These are phyloP conservation scores for Anacardium occidentale DNA, from an alignment of 345 rosid genomes.

Conservation along the genomic window DNA sequence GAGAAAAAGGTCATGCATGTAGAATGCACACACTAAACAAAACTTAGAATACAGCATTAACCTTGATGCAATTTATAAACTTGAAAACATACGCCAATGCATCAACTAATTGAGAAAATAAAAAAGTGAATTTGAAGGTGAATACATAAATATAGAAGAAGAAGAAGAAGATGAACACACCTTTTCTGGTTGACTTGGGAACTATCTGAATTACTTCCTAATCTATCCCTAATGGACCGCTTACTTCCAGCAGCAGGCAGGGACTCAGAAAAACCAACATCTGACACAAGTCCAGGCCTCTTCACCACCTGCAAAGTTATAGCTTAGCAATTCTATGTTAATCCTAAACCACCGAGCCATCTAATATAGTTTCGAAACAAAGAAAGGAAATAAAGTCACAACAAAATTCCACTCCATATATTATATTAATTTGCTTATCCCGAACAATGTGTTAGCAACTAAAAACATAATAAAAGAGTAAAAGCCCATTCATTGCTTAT, in stretches of 20 bases:
- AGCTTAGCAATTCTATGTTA: neutral
- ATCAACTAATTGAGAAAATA: neutral
- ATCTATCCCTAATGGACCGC: slow-evolving; percentile 81
- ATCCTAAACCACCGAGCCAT: neutral
- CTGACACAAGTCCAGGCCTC: slow-evolving; percentile 49
- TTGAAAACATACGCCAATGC: neutral
- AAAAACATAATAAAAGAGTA: no score
- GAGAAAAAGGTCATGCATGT: neutral
- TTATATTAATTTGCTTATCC: neutral
- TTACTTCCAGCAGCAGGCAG: slow-evolving; percentile 52
- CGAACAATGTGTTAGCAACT: neutral
- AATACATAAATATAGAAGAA: neutral
- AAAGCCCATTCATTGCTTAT: neutral
- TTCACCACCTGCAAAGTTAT: slow-evolving; percentile 67
- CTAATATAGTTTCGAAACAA: neutral
- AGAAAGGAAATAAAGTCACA: neutral
- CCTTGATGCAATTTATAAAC: neutral
- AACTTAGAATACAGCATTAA: neutral
- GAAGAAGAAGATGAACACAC: slow-evolving; percentile 41
- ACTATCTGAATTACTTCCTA: slow-evolving; percentile 55
- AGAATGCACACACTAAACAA: neutral
- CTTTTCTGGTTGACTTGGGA: slow-evolving; percentile 54
- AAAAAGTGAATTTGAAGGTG: neutral
- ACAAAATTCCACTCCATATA: neutral
- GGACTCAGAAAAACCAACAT: slow-evolving; percentile 34